Conservation (phyloP, 345 rosid species). For the Citrus australasica region DNA sequence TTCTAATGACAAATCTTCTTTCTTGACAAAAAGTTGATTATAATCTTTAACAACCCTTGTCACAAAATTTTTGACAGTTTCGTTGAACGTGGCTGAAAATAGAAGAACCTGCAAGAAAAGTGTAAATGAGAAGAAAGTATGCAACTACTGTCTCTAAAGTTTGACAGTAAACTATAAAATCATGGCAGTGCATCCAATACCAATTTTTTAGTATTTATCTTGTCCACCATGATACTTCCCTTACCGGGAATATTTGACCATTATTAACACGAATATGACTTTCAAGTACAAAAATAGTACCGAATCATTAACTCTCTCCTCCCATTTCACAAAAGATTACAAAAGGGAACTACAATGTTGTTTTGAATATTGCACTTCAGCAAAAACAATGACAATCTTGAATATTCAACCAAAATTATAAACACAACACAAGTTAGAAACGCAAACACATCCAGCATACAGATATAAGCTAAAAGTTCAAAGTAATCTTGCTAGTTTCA, state of each 20-base stretch:
- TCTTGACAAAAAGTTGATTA: constrained; percentile 88
- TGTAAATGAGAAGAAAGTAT: background rate
- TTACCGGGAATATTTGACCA: background rate
- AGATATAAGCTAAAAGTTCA: background rate
- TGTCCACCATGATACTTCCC: background rate
- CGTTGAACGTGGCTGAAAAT: constrained; percentile 91
- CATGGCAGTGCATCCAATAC: background rate
- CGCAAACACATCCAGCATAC: background rate
- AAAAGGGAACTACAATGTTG: background rate
- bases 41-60: constrained; percentile 50
- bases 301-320: background rate
- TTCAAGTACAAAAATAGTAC: background rate
- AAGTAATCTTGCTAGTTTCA: background rate
- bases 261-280: background rate
- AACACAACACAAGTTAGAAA: background rate
- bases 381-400: background rate
- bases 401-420: background rate
- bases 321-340: background rate
- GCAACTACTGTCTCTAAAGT: background rate
- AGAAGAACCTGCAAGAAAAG: constrained; percentile 59
- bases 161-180: background rate
- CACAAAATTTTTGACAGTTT: constrained; percentile 77
- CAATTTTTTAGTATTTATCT: background rate
- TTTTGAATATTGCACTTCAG: background rate
- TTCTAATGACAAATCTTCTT: constrained; percentile 82